These are phyloP conservation scores for Aspergillus jensenii DNA, from an alignment of 2,329 filamentous ascomycete species.

Conservation along the genomic window DNA sequence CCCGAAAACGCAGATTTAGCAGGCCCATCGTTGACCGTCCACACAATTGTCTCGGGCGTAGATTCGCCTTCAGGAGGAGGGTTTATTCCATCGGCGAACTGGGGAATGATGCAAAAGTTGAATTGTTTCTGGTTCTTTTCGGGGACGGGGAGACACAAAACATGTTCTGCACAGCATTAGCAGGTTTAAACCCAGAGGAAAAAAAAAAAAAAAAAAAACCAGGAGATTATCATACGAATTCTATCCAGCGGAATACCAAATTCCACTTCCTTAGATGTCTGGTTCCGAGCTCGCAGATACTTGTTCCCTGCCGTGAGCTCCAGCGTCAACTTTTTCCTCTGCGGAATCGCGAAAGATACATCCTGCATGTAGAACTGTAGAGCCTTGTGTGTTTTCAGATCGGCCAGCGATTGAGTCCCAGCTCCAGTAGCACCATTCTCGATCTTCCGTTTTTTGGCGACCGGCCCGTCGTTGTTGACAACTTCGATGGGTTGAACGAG, in stretches of 20 bases:
- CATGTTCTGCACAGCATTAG: constrained; percentile 45
- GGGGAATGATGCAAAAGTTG: constrained; percentile 62
- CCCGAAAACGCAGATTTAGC: constrained; percentile 47
- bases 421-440: constrained; percentile 32
- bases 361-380: constrained; percentile 52
- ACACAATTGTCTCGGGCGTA: constrained; percentile 57
- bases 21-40: constrained; percentile 57
- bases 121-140: constrained; percentile 64
- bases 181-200: background rate
- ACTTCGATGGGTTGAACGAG: constrained; percentile 27
- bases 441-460: constrained; percentile 52
- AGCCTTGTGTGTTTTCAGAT: constrained; percentile 34
- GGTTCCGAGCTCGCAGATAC: constrained; percentile 51
- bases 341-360: constrained; percentile 61
- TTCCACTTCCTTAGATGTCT: constrained; percentile 53
- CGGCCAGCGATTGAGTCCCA: constrained; percentile 27
- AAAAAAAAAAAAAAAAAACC: background rate
- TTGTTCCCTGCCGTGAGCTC: constrained; percentile 50
- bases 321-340: constrained; percentile 63
- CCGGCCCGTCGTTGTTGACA: constrained; percentile 34
- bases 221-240: constrained; percentile 42
- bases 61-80: constrained; percentile 42
- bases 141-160: constrained; percentile 62
- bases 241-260: constrained; percentile 52
- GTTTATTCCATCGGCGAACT: constrained; percentile 51